These are phyloP conservation scores for Persicaria maculosa DNA, from an alignment of 148 eudicot species.

Conservation along the genomic window DNA sequence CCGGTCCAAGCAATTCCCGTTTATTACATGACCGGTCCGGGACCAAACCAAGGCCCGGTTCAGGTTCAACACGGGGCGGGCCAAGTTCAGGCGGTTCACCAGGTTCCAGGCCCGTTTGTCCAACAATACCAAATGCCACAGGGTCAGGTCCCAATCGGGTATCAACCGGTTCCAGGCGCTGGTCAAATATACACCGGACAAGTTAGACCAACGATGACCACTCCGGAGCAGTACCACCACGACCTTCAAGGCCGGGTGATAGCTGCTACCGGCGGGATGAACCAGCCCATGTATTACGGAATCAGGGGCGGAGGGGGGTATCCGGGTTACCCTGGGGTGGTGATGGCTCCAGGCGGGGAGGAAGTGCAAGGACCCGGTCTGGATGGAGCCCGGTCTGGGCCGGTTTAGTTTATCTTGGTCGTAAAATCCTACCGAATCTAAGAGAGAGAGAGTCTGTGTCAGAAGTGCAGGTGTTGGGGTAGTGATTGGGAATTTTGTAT, in stretches of 20 bases:
- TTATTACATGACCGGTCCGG: constrained; percentile 60
- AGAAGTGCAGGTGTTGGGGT: constrained; percentile 3
- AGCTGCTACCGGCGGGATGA: constrained; percentile 22
- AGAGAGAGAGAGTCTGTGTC: not conserved
- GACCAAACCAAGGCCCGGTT: constrained; percentile 30
- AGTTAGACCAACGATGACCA: constrained; percentile 16
- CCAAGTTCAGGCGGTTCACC: constrained; percentile 36
- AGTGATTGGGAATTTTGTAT: constrained; percentile 5
- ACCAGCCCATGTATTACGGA: constrained; percentile 51
- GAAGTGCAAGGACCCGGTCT: constrained; percentile 35
- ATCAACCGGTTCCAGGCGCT: constrained; percentile 30
- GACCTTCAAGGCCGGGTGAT: constrained; percentile 26
- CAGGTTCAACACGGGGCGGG: constrained; percentile 28
- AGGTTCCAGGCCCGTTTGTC: constrained; percentile 26
- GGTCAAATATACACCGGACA: constrained; percentile 34
- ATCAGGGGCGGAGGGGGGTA: constrained; percentile 33
- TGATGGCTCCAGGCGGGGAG: constrained; percentile 26
- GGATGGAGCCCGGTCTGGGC: constrained; percentile 20
- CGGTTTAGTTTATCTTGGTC: not conserved
- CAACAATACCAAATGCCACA: constrained; percentile 26
- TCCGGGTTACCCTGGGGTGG: constrained; percentile 44
- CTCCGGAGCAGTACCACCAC: constrained; percentile 29
- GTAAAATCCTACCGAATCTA: not conserved
- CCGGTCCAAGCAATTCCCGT: constrained; percentile 45
- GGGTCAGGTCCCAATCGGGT: constrained; percentile 44